Evolutionary conservation across 2,329 filamentous ascomycete species (phyloP), one percentile per base, ranked within the genome.

Genomic region (Epichloe hybrida): DNA sequence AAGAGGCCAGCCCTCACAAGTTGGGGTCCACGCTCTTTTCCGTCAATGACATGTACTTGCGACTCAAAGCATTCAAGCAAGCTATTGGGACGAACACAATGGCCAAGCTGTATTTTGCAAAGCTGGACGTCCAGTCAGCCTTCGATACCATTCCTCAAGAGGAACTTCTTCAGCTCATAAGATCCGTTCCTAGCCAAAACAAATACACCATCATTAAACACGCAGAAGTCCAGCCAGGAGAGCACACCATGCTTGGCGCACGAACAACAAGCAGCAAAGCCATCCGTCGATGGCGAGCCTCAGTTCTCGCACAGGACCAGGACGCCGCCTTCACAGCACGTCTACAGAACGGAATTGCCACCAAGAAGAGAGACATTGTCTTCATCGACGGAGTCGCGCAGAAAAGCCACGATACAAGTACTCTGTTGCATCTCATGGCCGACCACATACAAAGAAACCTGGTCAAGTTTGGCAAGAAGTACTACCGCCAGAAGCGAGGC

Each of bases 131-230:
- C 20, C 80, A 87, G 62, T 81, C 88, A 2, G 95, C 91, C 58
- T 98, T 96, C 63, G 93, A 98, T 65, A 95, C 86, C 0, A 96
- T 98, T 43, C 93, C 93, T 0, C 93, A 97, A 63, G 68, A 76
- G 27, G 79, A 80, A 1, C 72, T 97, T 17, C 62, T 96, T 36
- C 64, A 72, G 23, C 71, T 97, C 27, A 76, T 94, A 55, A 65
- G 56, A 52, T 81, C 62, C 49, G 80, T 77, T 56, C 79, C 66
- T 55, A 70, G 69, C 12, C 70, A 84, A 52, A 66, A 74, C 3
- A 69, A 71, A 21, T 98, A 98, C 62, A 74, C 76, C 7, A 75
- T 94, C 46, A 75, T 76, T 7, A 89, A 83, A 56, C 84, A 96
- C 59, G 79, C 81, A 6, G 84, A 94, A 62, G 77, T 93, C 38